Evolutionary conservation across 2,329 filamentous ascomycete species (phyloP).

Genomic region (Fusarium acutatum): DNA sequence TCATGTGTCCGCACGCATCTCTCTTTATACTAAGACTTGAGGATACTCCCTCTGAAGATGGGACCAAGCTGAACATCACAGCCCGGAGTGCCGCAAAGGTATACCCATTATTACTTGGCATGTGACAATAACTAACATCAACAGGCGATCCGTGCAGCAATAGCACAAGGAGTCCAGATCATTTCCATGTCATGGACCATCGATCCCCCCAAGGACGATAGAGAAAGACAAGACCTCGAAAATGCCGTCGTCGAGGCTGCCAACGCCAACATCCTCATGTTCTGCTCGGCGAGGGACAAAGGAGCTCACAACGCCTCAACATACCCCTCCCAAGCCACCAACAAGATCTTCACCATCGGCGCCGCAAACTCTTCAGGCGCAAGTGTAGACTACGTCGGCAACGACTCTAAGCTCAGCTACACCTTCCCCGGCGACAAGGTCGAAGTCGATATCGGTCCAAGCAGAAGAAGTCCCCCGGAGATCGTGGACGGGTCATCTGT

Average conservation of each 20-base stretch:
- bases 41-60: neutral
- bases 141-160: slow-evolving; percentile 45
- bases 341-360: slow-evolving; percentile 42
- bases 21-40: slow-evolving; percentile 30
- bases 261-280: slow-evolving; percentile 48
- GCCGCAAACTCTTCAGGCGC: slow-evolving; percentile 28
- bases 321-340: slow-evolving; percentile 17
- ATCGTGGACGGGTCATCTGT: slow-evolving; percentile 38
- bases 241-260: slow-evolving; percentile 36
- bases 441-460: neutral
- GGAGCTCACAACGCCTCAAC: neutral
- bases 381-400: slow-evolving; percentile 16
- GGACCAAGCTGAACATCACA: neutral
- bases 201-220: neutral
- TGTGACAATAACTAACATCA: neutral
- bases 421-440: slow-evolving; percentile 44
- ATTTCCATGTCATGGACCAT: slow-evolving; percentile 53
- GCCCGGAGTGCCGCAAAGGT: slow-evolving; percentile 1
- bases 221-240: slow-evolving; percentile 26
- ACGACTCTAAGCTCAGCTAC: slow-evolving; percentile 40
- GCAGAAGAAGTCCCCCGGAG: neutral
- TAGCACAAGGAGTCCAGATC: slow-evolving; percentile 44
- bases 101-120: too few species aligned
- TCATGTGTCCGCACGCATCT: slow-evolving; percentile 32
- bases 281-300: slow-evolving; percentile 49